Conservation (phyloP, 1,284 basidiomycete species). For the Xanthoconium separans region DNA sequence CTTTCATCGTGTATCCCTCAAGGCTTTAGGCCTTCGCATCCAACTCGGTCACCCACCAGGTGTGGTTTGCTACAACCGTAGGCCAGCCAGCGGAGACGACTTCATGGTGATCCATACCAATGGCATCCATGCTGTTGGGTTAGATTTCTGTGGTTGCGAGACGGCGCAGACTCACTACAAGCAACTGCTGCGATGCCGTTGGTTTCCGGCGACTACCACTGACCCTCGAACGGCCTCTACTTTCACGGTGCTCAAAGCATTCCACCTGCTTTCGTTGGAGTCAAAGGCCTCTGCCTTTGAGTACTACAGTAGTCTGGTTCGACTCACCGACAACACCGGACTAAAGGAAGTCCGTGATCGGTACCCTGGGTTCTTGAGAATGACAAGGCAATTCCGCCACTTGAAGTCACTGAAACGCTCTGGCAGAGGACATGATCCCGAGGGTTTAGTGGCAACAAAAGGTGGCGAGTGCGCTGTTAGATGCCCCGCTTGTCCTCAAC, state of each 20-base stretch:
- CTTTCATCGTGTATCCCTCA: neutral
- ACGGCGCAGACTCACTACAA: neutral
- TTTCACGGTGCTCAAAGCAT: neutral
- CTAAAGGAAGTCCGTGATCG: neutral
- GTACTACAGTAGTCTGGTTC: neutral
- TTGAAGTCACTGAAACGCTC: neutral
- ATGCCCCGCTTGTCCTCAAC: neutral
- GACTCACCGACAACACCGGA: neutral
- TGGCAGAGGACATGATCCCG: neutral
- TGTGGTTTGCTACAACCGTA: neutral
- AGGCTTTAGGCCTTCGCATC: neutral
- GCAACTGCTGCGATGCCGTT: neutral
- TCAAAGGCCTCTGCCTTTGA: neutral
- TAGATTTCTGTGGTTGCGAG: neutral
- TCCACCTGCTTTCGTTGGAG: neutral
- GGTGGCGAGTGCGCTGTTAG: neutral
- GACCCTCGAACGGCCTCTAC: neutral
- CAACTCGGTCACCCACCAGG: neutral
- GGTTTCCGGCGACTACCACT: neutral
- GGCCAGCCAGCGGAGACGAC: neutral
- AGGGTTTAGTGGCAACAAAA: neutral
- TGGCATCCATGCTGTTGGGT: neutral
- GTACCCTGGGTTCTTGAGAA: neutral
- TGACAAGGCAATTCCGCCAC: neutral
- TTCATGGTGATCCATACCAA: neutral